Percentiles rank a stretch among this genome's conserved stretches.
Conservation (phyloP, 371 early-diverging fungal genomes). For the Mucor racemosus region DNA sequence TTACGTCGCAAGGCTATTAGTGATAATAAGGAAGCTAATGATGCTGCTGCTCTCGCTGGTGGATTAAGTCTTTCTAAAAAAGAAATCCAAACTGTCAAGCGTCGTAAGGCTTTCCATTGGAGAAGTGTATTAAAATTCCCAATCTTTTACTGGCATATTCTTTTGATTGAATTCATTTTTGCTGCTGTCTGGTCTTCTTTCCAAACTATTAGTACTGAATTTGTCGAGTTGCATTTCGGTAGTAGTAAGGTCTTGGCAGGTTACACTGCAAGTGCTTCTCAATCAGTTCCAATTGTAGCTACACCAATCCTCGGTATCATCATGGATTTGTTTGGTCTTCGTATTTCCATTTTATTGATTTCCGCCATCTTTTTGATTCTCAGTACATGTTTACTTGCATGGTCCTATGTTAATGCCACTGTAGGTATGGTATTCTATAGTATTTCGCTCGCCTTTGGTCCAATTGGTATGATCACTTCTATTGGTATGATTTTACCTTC, state of each 20-base stretch:
- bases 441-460: conserved; percentile 67
- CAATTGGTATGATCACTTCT: conserved; percentile 68
- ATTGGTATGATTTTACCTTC: conserved; percentile 66
- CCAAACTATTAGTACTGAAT: conserved; percentile 49
- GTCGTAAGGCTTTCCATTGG: conserved; percentile 34
- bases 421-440: conserved; percentile 67
- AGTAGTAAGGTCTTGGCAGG: conserved; percentile 42
- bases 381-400: conserved; percentile 34
- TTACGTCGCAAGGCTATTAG: conserved; percentile 21
- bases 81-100: conserved; percentile 23
- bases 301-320: conserved; percentile 68
- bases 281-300: conserved; percentile 66
- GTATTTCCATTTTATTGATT: conserved; percentile 25
- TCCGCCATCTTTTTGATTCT: conserved; percentile 39
- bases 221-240: conserved; percentile 41
- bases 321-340: conserved; percentile 59
- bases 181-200: conserved; percentile 57
- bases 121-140: conserved; percentile 42
- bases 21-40: background rate
- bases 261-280: conserved; percentile 61
- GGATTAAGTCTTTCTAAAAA: conserved; percentile 13
- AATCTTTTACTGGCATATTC: conserved; percentile 43
- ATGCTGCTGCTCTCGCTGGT: background rate
- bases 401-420: conserved; percentile 49
- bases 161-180: conserved; percentile 44